Base-by-base conservation (phyloP, 2,329 filamentous ascomycete species). In the Pestalotiopsis fici region DNA sequence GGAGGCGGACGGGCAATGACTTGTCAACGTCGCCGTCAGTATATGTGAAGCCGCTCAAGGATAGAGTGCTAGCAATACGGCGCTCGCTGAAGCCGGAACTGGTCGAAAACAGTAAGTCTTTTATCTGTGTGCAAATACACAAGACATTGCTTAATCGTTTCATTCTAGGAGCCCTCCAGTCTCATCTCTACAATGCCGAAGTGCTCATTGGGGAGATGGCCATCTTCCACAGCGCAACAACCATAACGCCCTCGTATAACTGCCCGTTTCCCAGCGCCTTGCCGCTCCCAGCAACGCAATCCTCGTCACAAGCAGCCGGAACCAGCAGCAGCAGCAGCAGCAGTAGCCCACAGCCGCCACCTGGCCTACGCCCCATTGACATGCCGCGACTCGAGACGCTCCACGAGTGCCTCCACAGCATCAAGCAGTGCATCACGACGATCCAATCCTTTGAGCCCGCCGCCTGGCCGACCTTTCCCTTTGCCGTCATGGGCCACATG, bases 151-250 rank as follows among this genome's bases (percentile, higher is more conserved):
- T 25, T 18, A 43, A 18, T 31, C 18, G 2, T 27, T 60, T 28
- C 21, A 4, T 21, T 12, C 50, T 21, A 83, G 82, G 77, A 7
- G 69, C 77, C 3, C 69, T 82, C n/a, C 71, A 74, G n/a, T 76
- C 77, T 5, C 74, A 79, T 27, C 68, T 83, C 1, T 74, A 77
- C 65, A 75, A 75, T 47, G 71, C 78, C 2, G 81, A 83, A 21
- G 73, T 81, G 23, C 69, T 76, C 5, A 76, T 85, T 54, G 71
- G 77, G 13, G 80, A 83, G 66, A 74, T 74, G 72, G 75, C 71
- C 35, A 71, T 76, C 28, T 73, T 69, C 56, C 71, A 72, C 65
- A 59, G 57, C n/a, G 27, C n/a, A 9, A 11, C n/a, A n/a, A 47
- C 67, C 6, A 68, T 71, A 47, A 67, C 68, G 3, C 71, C 69